These are phyloP conservation scores for Macrophomina pseudophaseolina DNA, from an alignment of 2,329 filamentous ascomycete genomes.

Conservation along the genomic window DNA sequence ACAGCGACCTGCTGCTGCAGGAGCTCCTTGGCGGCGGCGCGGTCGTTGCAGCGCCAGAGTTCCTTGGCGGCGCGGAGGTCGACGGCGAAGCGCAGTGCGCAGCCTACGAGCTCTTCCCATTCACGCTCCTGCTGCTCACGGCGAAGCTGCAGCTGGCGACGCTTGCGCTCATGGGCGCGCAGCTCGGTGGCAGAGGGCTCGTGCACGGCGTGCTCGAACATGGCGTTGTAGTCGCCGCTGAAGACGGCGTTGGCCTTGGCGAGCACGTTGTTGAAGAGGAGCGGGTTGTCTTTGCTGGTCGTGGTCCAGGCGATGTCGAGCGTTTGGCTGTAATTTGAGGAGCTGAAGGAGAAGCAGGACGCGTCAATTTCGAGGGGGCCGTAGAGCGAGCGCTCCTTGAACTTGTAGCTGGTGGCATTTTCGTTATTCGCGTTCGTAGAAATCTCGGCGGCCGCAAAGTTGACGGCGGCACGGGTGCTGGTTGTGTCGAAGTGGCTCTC, in stretches of 20 bases:
- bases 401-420: not conserved
- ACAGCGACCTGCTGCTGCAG: not conserved
- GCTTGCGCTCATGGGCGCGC: not conserved
- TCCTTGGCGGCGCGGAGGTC: too few relatives aligned
- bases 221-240: not conserved
- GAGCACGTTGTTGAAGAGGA: conserved; percentile 8
- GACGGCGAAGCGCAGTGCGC: too few relatives aligned
- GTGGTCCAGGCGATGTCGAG: not conserved
- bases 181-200: not conserved
- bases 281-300: not conserved
- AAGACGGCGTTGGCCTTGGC: conserved; percentile 1
- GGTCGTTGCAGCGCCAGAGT: not conserved
- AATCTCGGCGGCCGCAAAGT: not conserved
- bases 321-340: not conserved
- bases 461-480: not conserved
- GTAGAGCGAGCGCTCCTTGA: not conserved
- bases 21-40: not conserved
- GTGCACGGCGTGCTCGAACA: not conserved
- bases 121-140: not conserved
- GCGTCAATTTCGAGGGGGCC: conserved; percentile 4
- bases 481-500: conserved; percentile 7
- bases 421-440: not conserved
- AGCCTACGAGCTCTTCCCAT: not conserved
- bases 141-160: too few relatives aligned
- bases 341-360: not conserved